Percentiles rank a stretch among this genome's conserved stretches.
Evolutionary conservation across 1,284 basidiomycete genomes (phyloP).

Genomic region (Trametes polyzona): DNA sequence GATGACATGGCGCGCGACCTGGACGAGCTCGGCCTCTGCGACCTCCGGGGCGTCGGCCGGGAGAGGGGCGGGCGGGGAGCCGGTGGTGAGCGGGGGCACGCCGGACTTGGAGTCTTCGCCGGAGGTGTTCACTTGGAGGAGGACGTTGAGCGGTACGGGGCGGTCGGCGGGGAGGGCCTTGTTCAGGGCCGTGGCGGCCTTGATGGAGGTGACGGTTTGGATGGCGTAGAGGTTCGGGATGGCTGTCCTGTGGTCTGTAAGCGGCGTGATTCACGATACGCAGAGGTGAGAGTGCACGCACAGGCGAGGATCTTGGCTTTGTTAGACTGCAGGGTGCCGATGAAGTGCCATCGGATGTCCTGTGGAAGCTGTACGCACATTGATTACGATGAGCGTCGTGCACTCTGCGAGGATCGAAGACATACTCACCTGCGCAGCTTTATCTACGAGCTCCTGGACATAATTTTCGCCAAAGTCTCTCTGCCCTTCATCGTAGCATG

Average conservation of each 20-base stretch:
- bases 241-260: conserved; percentile 46
- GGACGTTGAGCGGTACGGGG: conserved; percentile 65
- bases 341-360: conserved; percentile 96
- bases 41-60: not conserved
- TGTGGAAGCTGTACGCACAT: conserved; percentile 61
- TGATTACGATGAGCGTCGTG: conserved; percentile 3
- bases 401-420: not conserved
- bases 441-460: conserved; percentile 93
- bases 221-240: conserved; percentile 90
- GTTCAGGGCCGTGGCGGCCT: conserved; percentile 85
- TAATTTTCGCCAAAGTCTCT: conserved; percentile 98
- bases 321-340: conserved; percentile 94
- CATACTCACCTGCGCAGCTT: conserved; percentile 70
- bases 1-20: conserved; percentile 77
- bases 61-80: conserved; percentile 10
- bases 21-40: conserved; percentile 53
- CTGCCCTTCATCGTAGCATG: conserved; percentile 81
- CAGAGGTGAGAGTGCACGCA: conserved; percentile 36
- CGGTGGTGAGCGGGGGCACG: conserved; percentile 58
- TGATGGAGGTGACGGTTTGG: conserved; percentile 89
- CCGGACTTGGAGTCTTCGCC: conserved; percentile 92
- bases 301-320: conserved; percentile 92
- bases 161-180: conserved; percentile 67
- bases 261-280: conserved; percentile 6
- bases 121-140: conserved; percentile 95